A percentile compares a stretch with the other conserved stretches of the same genome.
These are phyloP conservation scores for Barbatosphaeria neglecta DNA, from an alignment of 495 filamentous ascomycete species.

Conservation along the genomic window DNA sequence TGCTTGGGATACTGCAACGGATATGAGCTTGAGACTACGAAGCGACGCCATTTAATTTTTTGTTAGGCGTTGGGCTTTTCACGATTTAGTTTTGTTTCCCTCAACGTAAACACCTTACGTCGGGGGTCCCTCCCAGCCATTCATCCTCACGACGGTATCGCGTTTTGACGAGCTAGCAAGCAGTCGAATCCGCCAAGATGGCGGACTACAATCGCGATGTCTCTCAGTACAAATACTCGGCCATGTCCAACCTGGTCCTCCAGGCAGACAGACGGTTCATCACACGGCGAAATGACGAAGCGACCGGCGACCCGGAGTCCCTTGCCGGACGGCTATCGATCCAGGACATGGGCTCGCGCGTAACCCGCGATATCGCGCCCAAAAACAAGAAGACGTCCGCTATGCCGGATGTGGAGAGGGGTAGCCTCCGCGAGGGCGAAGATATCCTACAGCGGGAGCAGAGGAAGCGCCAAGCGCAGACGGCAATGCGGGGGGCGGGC, in stretches of 20 bases:
- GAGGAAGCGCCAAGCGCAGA: constrained; percentile 73
- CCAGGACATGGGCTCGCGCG: constrained; percentile 82
- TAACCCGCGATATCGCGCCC: constrained; percentile 66
- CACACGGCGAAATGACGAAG: constrained; percentile 82
- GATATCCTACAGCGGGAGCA: constrained; percentile 81
- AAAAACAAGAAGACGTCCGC: constrained; percentile 62
- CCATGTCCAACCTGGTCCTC: constrained; percentile 99
- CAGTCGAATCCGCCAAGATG: constrained; percentile 39
- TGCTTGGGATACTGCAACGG: too few relatives aligned
- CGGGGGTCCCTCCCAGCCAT: too few relatives aligned
- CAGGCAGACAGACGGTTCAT: constrained; percentile 97
- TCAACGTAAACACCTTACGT: too few relatives aligned
- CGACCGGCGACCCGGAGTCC: constrained; percentile 94
- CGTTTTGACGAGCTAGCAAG: not conserved
- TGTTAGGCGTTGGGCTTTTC: too few relatives aligned
- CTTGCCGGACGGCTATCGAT: constrained; percentile 88
- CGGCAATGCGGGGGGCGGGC: constrained; percentile 59
- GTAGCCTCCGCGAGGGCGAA: constrained; percentile 69
- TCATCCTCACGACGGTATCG: not conserved
- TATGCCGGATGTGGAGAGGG: constrained; percentile 58
- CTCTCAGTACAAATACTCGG: constrained; percentile 98
- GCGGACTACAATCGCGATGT: constrained; percentile 79
- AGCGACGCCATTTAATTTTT: too few relatives aligned
- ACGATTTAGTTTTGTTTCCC: too few relatives aligned
- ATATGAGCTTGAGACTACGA: too few relatives aligned